A percentile compares a stretch with the other conserved stretches of the same genome.
These are phyloP conservation scores for Tuber borchii DNA, from an alignment of 495 filamentous ascomycete species.

Conservation along the genomic window DNA sequence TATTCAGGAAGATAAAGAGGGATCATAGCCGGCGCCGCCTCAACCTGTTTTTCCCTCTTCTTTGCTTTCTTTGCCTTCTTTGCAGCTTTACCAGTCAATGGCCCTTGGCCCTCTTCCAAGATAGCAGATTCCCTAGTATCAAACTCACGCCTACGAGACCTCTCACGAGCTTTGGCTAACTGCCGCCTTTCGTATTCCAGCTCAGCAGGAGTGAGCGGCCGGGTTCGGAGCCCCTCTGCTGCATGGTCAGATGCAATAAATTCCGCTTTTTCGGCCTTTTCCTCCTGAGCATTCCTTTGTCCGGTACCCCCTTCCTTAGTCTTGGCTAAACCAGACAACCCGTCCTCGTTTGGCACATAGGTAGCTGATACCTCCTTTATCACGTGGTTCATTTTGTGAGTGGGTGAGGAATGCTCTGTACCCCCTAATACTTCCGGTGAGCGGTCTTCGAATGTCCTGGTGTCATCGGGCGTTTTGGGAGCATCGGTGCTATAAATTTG, in stretches of 20 bases:
- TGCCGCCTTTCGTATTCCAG: conserved; percentile 29
- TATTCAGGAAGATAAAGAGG: conserved; percentile 81
- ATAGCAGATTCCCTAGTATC: conserved; percentile 40
- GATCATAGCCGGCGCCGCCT: conserved; percentile 49
- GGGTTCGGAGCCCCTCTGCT: neutral
- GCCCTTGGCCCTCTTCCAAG: conserved; percentile 35
- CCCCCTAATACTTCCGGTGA: neutral
- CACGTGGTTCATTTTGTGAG: neutral
- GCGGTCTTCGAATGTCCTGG: neutral
- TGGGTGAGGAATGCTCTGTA: neutral
- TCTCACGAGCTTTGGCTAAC: conserved; percentile 20
- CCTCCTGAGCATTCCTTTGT: neutral
- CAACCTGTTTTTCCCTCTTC: conserved; percentile 44
- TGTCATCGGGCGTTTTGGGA: neutral
- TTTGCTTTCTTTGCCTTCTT: conserved; percentile 42
- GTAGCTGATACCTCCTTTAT: neutral
- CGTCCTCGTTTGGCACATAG: neutral
- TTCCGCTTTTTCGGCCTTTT: neutral
- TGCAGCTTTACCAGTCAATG: conserved; percentile 30
- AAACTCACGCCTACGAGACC: conserved; percentile 24
- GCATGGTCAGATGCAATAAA: neutral
- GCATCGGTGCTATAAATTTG: neutral
- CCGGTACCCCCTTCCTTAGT: neutral
- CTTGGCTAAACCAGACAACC: neutral
- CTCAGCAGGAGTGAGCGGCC: neutral